Evolutionary conservation across 2,329 filamentous ascomycete species (phyloP), one percentile per base, ranked within the genome.

Genomic region (Beauveria australis): DNA sequence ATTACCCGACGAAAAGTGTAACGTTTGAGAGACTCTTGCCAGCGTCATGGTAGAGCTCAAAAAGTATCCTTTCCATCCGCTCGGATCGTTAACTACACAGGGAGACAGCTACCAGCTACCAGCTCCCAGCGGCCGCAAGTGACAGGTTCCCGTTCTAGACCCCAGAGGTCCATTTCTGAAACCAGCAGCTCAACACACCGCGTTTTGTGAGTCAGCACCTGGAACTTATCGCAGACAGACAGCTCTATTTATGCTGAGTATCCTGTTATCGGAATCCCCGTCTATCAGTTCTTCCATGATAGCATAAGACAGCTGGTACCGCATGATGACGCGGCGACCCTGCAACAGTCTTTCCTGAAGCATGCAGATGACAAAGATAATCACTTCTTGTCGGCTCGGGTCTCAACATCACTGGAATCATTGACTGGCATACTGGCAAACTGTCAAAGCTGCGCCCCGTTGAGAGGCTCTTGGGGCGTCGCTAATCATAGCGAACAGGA

Each of bases 331-430:
- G 30, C 4, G 10, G 12, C 30, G 10, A 14, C 14, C 12, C 12
- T 10, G 33, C 33, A 37, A 37, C 33, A 37, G 33, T 6, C 14
- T 33, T 37, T 6, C 12, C 5, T 14, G 33, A 78, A 75, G 53
- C 76, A 79, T 63, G 70, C 70, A 5, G 75, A 80, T 55, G 75
- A 79, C 59, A 79, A 78, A 64, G 76, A 74, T 1, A 74, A 78
- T 55, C 75, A 79, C 47, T 67, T 80, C 65, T 80, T 6, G 71
- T 73, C 1, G 73, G 79, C 60, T 67, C 75, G 3, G 61, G 75
- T 2, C 74, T 68, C 59, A 75, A 76, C 56, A 74, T 79, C 30
- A 77, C 72, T 6, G 74, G 74, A 46, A 51, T 63, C 8, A 57
- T 60, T 26, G 57, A 60, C 52, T 60, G 57, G 57, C 57, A 62